Conservation (phyloP, 805 yeast genomes). For the Naumovozyma castellii region DNA sequence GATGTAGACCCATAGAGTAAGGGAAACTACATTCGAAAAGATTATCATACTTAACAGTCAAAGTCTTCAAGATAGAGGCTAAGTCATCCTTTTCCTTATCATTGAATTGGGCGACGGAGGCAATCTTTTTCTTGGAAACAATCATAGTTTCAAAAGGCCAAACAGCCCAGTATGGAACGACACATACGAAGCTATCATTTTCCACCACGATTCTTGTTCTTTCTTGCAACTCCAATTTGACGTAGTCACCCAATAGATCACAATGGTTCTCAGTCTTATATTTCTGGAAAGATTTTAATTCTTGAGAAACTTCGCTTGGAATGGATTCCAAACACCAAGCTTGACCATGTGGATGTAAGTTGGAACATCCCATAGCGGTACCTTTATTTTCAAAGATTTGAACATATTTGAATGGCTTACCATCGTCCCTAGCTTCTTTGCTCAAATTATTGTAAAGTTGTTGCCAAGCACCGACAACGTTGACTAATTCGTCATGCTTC, state of each 20-base stretch:
- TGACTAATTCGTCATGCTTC: conserved; percentile 35
- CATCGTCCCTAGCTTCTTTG: conserved; percentile 28
- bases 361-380: conserved; percentile 72
- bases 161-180: conserved; percentile 74
- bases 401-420: conserved; percentile 44
- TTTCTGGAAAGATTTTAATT: conserved; percentile 40
- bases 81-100: conserved; percentile 42
- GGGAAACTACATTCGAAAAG: conserved; percentile 63
- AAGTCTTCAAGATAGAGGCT: conserved; percentile 41
- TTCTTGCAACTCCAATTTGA: conserved; percentile 42
- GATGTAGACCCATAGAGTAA: conserved; percentile 79
- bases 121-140: conserved; percentile 45
- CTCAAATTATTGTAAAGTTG: conserved; percentile 38
- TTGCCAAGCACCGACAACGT: conserved; percentile 54
- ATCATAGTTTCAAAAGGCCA: conserved; percentile 75
- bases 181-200: conserved; percentile 54
- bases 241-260: conserved; percentile 56
- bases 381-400: conserved; percentile 76
- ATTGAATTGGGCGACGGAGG: conserved; percentile 42
- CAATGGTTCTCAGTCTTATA: conserved; percentile 37
- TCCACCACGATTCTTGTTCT: conserved; percentile 44
- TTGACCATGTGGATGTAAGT: conserved; percentile 77
- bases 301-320: conserved; percentile 59
- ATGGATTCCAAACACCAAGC: conserved; percentile 62
- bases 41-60: conserved; percentile 63